Evolutionary conservation across 2,329 filamentous ascomycete species (phyloP).

Genomic region (Paecilomyces variotii): DNA sequence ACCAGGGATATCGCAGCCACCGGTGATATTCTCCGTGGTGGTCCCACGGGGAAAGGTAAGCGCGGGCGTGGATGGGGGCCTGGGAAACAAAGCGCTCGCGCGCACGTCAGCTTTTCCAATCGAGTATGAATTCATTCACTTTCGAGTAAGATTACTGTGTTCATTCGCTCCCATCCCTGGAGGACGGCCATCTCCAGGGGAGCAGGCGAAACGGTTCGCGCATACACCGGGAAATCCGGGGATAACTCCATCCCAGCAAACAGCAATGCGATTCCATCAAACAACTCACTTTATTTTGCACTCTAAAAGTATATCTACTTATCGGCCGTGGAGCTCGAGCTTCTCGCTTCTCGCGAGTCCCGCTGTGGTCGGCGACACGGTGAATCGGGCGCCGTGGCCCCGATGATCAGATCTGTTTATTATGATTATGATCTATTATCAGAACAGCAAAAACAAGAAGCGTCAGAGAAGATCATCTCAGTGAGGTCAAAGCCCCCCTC

Average conservation of each 20-base stretch:
- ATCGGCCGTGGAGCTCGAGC: not conserved
- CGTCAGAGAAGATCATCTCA: not conserved
- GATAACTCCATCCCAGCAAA: too few species aligned
- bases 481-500: not conserved
- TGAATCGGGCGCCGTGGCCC: not conserved
- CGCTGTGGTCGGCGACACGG: slow-evolving; percentile 1
- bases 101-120: not conserved
- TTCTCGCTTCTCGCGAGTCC: not conserved
- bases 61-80: not conserved
- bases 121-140: not conserved
- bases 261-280: too few species aligned
- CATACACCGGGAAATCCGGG: too few species aligned
- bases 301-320: too few species aligned
- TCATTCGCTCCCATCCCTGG: too few species aligned
- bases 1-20: not conserved
- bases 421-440: not conserved
- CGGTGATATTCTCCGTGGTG: not conserved
- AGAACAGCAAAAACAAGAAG: not conserved
- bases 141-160: too few species aligned
- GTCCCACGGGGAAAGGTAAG: not conserved
- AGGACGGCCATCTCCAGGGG: too few species aligned
- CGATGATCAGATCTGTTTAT: not conserved
- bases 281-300: too few species aligned
- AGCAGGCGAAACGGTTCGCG: too few species aligned
- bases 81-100: not conserved